Evolutionary conservation across 2,329 filamentous ascomycete genomes (phyloP), one percentile per base, ranked within the genome.

Genomic region (Alternaria gaisen): DNA sequence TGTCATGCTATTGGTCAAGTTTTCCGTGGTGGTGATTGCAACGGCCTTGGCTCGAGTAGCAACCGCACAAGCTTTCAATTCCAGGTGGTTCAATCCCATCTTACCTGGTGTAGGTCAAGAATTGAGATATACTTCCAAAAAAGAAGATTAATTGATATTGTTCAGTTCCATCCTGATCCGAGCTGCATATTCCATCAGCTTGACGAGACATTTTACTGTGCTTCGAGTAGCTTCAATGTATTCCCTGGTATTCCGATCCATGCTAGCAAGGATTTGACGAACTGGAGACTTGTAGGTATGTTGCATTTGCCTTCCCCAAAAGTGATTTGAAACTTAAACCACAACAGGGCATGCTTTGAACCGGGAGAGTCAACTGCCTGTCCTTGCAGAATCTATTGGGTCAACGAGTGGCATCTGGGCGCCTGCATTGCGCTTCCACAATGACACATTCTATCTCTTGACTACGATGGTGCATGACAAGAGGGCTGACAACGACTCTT

Each of bases 191-290:
- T 79, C 50, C 71, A 83, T 20, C 66, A 71, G 9, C 72, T 81
- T 16, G 69, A 82, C 34, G 77, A 80, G n/a, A 83, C 80, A 5
- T 85, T 84, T 67, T 85, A 83, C 70, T 85, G 83, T 63, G 82
- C 80, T 3, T 83, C 82, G 0, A 86, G 84, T 0, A 85, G 82
- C 1, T 87, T 86, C 65, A 81, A 83, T 54, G 77, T 80, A 0
- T 86, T 86, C 64, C 84, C 85, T 0, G 84, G 84, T 0, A 73
- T 86, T 5, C 84, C 84, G 0, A 80, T 87, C 20, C 82, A 86
- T 66, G 83, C 83, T 2, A 85, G 81, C n/a, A 80, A 79, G 54
- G 84, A 87, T 66, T 69, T 87, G 18, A 64, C 78, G 16, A 81
- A 82, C 53, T 87, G 84, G 84, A 83, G 81, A 57, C 77, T 82